Conservation (phyloP, 2,329 filamentous ascomycete species). For the Sclerotinia spermophila region DNA sequence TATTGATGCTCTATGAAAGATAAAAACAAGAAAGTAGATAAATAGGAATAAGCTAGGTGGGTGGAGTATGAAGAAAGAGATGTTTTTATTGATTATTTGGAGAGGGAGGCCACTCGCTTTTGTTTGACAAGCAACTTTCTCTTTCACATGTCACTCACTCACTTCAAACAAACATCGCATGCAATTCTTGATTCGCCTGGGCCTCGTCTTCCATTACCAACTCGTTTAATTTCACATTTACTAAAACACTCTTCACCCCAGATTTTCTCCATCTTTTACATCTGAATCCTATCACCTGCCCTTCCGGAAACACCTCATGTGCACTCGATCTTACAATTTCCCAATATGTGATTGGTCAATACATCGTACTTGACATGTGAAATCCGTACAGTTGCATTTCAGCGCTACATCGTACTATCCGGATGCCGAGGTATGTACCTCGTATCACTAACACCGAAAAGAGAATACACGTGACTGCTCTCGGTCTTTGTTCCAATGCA, state of each 20-base stretch:
- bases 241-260: not conserved
- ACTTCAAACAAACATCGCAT: conserved; percentile 1
- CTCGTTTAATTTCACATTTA: not conserved
- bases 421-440: conserved; percentile 13
- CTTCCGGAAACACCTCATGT: conserved; percentile 4
- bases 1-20: not conserved
- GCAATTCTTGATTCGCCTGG: not conserved
- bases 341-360: not conserved
- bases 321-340: conserved; percentile 7
- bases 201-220: not conserved
- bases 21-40: not conserved
- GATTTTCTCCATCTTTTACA: conserved; percentile 17
- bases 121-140: not conserved
- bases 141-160: conserved; percentile 18
- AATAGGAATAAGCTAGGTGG: not conserved
- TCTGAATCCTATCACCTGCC: not conserved
- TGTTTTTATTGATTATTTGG: not conserved
- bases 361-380: conserved; percentile 12
- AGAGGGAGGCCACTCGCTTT: conserved; percentile 2
- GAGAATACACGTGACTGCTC: conserved; percentile 1
- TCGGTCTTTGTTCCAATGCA: not conserved
- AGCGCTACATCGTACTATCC: not conserved
- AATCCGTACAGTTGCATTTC: not conserved
- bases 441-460: not conserved
- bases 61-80: not conserved